Conservation (phyloP, 768 basidiomycete genomes). For the Gelatoporia subvermispora region DNA sequence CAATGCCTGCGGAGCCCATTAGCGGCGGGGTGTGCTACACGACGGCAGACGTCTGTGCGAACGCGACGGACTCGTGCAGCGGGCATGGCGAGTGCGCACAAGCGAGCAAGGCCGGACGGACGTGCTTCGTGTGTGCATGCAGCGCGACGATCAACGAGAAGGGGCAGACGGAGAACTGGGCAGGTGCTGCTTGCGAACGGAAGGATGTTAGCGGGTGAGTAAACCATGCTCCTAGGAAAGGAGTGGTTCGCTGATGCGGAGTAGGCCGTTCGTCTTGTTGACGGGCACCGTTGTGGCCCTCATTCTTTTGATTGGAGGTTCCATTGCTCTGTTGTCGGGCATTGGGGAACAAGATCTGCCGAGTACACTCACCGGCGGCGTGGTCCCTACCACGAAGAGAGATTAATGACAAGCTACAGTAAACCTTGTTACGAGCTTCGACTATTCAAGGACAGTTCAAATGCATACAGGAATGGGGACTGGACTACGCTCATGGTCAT, state of each 20-base stretch:
- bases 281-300: slow-evolving; percentile 63
- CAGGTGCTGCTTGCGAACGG: slow-evolving; percentile 69
- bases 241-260: background rate
- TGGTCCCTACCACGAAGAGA: background rate
- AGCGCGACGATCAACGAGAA: slow-evolving; percentile 42
- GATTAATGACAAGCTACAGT: background rate
- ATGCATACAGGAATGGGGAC: too few relatives aligned
- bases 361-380: slow-evolving; percentile 58
- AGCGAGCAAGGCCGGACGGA: slow-evolving; percentile 52
- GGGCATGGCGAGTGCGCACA: slow-evolving; percentile 64
- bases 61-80: slow-evolving; percentile 63
- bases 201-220: slow-evolving; percentile 79
- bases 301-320: slow-evolving; percentile 60
- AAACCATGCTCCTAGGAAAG: background rate
- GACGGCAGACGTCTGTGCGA: slow-evolving; percentile 48
- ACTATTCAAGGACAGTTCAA: too few relatives aligned
- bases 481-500: too few relatives aligned
- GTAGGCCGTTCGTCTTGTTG: slow-evolving; percentile 71
- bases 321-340: slow-evolving; percentile 58
- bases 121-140: slow-evolving; percentile 47
- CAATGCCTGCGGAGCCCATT: slow-evolving; percentile 44
- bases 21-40: slow-evolving; percentile 59
- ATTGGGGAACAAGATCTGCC: slow-evolving; percentile 64
- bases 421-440: too few relatives aligned
- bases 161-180: slow-evolving; percentile 67